Percentiles rank a stretch among this genome's conserved stretches.
Evolutionary conservation across 2,329 filamentous ascomycete genomes (phyloP).

Genomic region (Xylaria sp.): DNA sequence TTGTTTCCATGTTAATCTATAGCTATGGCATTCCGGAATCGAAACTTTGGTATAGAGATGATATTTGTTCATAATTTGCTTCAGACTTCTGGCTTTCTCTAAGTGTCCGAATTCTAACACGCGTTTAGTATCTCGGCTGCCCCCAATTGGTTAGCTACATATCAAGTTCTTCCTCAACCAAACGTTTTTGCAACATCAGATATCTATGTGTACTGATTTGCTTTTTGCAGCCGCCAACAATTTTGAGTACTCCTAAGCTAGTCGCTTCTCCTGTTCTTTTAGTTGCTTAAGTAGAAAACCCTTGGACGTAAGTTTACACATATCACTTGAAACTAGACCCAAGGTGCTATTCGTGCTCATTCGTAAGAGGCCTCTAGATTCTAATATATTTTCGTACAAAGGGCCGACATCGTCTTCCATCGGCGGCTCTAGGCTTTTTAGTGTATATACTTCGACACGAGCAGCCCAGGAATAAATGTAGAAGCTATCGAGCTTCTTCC

Average conservation of each 20-base stretch:
- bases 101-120: no score
- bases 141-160: background rate
- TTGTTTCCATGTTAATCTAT: no score
- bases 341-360: background rate
- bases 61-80: no score
- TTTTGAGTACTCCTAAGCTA: background rate
- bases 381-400: background rate
- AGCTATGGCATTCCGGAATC: no score
- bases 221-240: background rate
- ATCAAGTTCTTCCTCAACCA: no score
- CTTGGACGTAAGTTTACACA: background rate
- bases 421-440: background rate
- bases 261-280: background rate
- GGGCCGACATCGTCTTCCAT: background rate
- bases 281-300: background rate
- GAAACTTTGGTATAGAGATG: no score
- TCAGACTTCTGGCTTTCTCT: no score
- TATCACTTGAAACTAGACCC: background rate
- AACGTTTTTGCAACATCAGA: background rate
- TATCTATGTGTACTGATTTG: background rate
- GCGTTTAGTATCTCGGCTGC: no score
- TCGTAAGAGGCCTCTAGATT: background rate
- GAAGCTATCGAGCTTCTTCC: conserved; percentile 28
- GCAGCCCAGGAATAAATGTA: background rate
- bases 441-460: background rate